phyloP scores from a whole-genome alignment of 2,329 filamentous ascomycete genomes.

The Spiromastix sp. region DNA sequence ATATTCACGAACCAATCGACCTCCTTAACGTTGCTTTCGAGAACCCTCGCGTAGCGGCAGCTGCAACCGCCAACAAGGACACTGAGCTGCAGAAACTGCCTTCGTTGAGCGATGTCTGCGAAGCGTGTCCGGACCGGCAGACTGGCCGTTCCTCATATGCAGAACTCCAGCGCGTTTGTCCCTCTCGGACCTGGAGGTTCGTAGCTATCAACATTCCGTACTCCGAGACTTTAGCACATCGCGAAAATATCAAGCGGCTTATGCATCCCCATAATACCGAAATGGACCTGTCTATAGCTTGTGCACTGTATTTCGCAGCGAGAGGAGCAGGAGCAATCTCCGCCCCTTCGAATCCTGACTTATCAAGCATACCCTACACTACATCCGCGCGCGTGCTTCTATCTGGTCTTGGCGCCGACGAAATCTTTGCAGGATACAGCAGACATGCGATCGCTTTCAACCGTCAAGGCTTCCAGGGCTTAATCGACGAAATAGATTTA shows the following conservation, averaged over 20 bases:
- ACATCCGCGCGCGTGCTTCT: slow-evolving; percentile 74
- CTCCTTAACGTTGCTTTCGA: slow-evolving; percentile 95
- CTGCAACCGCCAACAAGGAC: slow-evolving; percentile 37
- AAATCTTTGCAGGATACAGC: slow-evolving; percentile 88
- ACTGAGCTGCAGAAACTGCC: slow-evolving; percentile 21
- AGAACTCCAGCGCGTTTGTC: slow-evolving; percentile 64
- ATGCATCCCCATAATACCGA: slow-evolving; percentile 94
- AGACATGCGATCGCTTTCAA: slow-evolving; percentile 70
- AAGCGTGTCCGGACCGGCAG: slow-evolving; percentile 78
- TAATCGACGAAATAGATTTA: slow-evolving; percentile 72
- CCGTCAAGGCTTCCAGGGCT: slow-evolving; percentile 55
- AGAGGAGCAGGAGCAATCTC: slow-evolving; percentile 51
- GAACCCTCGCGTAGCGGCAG: slow-evolving; percentile 65
- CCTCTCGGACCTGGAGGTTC: slow-evolving; percentile 68
- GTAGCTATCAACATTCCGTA: slow-evolving; percentile 73
- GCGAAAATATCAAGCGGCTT: slow-evolving; percentile 58
- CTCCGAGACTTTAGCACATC: slow-evolving; percentile 58
- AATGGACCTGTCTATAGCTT: slow-evolving; percentile 94
- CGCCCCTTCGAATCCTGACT: slow-evolving; percentile 18
- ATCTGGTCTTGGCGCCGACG: slow-evolving; percentile 89
- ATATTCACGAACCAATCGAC: slow-evolving; percentile 60
- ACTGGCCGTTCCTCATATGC: slow-evolving; percentile 71
- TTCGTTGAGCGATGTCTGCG: slow-evolving; percentile 43
- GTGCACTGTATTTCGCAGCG: slow-evolving; percentile 89
- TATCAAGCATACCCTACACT: slow-evolving; percentile 38